phyloP scores from a whole-genome alignment of 1,139 yeast species.

The Candida buenavistaensis region DNA sequence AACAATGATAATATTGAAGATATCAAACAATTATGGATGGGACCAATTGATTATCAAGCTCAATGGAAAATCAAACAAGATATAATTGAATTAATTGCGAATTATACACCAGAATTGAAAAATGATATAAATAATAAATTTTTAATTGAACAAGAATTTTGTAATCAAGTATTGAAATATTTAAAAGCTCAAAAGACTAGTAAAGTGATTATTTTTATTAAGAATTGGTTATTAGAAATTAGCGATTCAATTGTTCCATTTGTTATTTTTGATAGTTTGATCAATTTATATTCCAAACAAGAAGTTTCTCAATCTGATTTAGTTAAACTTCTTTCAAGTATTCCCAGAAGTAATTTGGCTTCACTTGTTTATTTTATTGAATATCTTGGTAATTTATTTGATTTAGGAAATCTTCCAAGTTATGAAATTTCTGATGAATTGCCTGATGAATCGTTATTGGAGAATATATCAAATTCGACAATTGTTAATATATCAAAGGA shows the following conservation, averaged over 20 bases:
- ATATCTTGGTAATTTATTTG: conserved; percentile 31
- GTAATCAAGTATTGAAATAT: conserved; percentile 20
- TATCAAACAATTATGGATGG: conserved; percentile 24
- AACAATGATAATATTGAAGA: conserved; percentile 12
- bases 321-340: conserved; percentile 28
- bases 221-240: conserved; percentile 45
- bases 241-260: conserved; percentile 48
- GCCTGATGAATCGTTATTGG: conserved; percentile 18
- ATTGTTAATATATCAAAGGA: conserved; percentile 16
- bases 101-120: conserved; percentile 17
- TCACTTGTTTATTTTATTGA: conserved; percentile 39
- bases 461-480: conserved; percentile 8
- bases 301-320: conserved; percentile 18
- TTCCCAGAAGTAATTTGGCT: conserved; percentile 45
- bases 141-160: conserved; percentile 23
- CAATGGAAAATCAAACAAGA: conserved; percentile 39
- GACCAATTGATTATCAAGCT: conserved; percentile 32
- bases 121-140: conserved; percentile 21
- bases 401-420: conserved; percentile 23
- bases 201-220: conserved; percentile 32
- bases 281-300: conserved; percentile 22
- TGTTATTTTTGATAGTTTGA: conserved; percentile 38
- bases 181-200: conserved; percentile 6
- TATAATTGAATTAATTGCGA: conserved; percentile 25
- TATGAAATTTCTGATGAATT: conserved; percentile 34